Evolutionary conservation across 1,139 yeast genomes (phyloP).

Genomic region (Magnusiomyces fungicola): DNA sequence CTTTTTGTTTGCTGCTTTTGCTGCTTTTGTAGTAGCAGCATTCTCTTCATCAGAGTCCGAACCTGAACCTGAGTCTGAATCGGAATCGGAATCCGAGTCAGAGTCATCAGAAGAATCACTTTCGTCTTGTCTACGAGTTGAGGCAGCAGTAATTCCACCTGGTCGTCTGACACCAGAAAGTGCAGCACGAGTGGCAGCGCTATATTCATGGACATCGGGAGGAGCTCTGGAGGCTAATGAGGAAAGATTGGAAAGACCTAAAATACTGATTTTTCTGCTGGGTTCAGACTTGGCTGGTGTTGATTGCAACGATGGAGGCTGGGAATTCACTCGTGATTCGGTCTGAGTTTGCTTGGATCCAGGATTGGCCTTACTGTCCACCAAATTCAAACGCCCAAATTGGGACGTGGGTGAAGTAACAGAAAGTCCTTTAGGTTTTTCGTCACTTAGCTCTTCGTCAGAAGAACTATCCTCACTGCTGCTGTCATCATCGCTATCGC

Average conservation of each 20-base stretch:
- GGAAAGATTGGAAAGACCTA: background rate
- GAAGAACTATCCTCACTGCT: background rate
- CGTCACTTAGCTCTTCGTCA: background rate
- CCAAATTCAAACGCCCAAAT: too few species aligned
- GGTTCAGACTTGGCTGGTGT: background rate
- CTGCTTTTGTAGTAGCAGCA: background rate
- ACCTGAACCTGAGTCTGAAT: slow-evolving; percentile 12
- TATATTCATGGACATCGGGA: background rate
- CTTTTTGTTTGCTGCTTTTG: background rate
- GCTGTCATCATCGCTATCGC: background rate
- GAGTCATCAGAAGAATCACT: background rate
- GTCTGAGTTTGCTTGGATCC: too few species aligned
- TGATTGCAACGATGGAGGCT: too few species aligned
- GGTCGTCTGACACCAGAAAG: background rate
- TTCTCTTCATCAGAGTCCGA: slow-evolving; percentile 5
- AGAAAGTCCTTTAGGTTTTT: too few species aligned
- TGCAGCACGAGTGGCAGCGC: background rate
- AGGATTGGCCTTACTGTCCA: too few species aligned
- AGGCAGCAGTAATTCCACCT: background rate
- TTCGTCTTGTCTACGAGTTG: background rate
- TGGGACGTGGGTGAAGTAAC: too few species aligned
- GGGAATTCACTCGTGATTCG: too few species aligned
- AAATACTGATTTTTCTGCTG: background rate
- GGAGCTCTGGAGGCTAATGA: background rate
- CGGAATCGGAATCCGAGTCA: slow-evolving; percentile 33